Percentiles rank a stretch among this genome's conserved stretches.
These are phyloP conservation scores for Dacryopinax primogenitus DNA, from an alignment of 768 basidiomycete species.

Conservation along the genomic window DNA sequence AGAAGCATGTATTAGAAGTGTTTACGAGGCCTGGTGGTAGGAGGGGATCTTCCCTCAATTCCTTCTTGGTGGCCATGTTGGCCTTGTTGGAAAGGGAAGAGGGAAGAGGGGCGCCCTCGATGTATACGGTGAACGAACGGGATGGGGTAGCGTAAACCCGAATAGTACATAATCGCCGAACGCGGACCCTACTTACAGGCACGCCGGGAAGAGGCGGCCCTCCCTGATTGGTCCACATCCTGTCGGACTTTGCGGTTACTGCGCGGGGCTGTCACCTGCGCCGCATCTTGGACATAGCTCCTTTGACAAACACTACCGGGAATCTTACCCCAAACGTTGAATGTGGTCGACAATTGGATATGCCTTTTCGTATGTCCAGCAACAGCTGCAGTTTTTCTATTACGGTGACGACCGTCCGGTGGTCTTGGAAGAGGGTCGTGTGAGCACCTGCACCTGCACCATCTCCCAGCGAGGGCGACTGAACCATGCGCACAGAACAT, in stretches of 20 bases:
- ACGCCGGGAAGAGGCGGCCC: background rate
- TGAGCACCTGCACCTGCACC: background rate
- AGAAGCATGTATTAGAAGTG: constrained; percentile 83
- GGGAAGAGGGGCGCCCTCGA: background rate
- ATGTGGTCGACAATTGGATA: background rate
- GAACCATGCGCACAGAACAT: background rate
- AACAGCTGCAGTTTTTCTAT: background rate
- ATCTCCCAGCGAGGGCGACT: background rate
- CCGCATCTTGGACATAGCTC: too few relatives aligned
- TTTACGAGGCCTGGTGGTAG: constrained; percentile 65
- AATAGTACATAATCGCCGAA: background rate
- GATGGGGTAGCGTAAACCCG: background rate
- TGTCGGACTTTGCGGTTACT: background rate
- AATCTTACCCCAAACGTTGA: too few relatives aligned
- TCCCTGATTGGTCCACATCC: background rate
- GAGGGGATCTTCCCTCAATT: constrained; percentile 38
- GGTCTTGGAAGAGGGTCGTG: background rate
- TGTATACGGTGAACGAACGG: background rate
- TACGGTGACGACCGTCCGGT: background rate
- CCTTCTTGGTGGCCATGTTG: constrained; percentile 42
- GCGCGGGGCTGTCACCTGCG: too few relatives aligned
- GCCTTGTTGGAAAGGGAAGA: constrained; percentile 34
- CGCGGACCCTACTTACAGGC: background rate
- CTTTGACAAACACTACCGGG: too few relatives aligned
- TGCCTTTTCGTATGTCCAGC: background rate